These are phyloP conservation scores for Raddia guianensis DNA, from an alignment of 176 grass and related monocot genomes.

Conservation along the genomic window DNA sequence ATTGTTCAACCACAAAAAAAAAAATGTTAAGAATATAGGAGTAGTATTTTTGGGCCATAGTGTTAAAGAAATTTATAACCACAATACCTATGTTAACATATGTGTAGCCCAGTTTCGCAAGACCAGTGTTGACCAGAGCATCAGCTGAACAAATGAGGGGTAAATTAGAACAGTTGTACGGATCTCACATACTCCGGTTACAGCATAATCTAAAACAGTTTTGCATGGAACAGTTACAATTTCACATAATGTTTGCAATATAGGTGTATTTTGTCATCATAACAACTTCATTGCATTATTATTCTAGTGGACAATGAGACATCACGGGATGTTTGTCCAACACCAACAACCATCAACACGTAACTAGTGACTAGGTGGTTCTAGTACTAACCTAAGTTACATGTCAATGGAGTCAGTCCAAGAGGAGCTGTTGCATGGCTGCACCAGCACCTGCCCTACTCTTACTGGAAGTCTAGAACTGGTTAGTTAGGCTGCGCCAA, in stretches of 20 bases:
- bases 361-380: constrained; percentile 12
- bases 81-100: constrained; percentile 89
- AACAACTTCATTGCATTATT: background rate
- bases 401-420: constrained; percentile 25
- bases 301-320: background rate
- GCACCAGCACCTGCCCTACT: background rate
- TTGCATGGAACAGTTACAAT: background rate
- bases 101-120: constrained; percentile 71
- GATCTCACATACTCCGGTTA: background rate
- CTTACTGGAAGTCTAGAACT: background rate
- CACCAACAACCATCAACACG: constrained; percentile 25
- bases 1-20: background rate
- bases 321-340: constrained; percentile 11
- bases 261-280: background rate
- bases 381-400: background rate
- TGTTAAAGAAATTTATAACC: background rate
- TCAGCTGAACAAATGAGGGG: constrained; percentile 63
- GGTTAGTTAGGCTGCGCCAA: constrained; percentile 39
- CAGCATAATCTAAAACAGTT: background rate
- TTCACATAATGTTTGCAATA: background rate
- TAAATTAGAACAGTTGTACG: constrained; percentile 4
- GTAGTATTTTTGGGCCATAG: background rate
- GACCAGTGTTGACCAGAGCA: constrained; percentile 75
- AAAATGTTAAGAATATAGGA: background rate
- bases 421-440: constrained; percentile 41